phyloP scores from a whole-genome alignment of 2,329 filamentous ascomycete genomes.

The Calonectria pseudoreteaudii region DNA sequence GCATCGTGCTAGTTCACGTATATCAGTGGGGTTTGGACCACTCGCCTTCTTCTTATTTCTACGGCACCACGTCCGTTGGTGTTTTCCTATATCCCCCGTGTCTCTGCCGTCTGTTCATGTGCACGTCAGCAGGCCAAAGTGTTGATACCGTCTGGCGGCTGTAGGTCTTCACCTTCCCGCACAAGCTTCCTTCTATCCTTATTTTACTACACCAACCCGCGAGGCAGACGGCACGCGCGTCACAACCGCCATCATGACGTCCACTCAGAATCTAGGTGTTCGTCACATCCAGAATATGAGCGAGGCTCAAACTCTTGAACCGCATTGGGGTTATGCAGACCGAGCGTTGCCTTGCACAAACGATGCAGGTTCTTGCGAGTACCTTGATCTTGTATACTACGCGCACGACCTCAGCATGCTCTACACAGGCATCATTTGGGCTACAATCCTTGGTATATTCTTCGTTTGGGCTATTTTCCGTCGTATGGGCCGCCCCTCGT shows the following conservation, averaged over 20 bases:
- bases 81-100: conserved; percentile 8
- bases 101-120: conserved; percentile 9
- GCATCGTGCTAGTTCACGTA: neutral
- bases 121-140: neutral
- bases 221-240: neutral
- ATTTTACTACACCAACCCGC: neutral
- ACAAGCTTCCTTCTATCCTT: neutral
- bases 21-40: conserved; percentile 28
- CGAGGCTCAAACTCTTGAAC: conserved; percentile 49
- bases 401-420: conserved; percentile 63
- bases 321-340: conserved; percentile 62
- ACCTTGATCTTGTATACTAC: conserved; percentile 63
- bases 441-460: conserved; percentile 57
- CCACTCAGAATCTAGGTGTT: conserved; percentile 37
- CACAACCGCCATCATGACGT: conserved; percentile 28
- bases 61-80: conserved; percentile 32
- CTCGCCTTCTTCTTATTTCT: conserved; percentile 39
- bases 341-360: conserved; percentile 59
- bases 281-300: conserved; percentile 58
- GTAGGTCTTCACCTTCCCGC: neutral
- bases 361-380: conserved; percentile 60
- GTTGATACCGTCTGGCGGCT: neutral
- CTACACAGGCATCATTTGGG: conserved; percentile 64
- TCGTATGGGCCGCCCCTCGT: conserved; percentile 42
- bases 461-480: conserved; percentile 53